Evolutionary conservation across 345 rosid genomes (phyloP).

Genomic region (Gossypium herbaceum): DNA sequence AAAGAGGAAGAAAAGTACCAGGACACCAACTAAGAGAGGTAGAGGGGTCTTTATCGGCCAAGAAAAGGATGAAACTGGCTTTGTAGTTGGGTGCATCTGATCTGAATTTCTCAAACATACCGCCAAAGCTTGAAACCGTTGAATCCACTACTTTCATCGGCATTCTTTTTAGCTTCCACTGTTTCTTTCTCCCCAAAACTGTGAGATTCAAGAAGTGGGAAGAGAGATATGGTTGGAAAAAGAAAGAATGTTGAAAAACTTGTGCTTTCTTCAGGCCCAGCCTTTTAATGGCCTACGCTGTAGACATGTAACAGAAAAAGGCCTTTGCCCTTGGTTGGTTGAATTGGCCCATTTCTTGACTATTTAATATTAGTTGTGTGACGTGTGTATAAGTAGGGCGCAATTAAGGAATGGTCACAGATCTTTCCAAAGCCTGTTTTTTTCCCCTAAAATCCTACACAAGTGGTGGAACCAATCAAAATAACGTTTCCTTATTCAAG

Average conservation of each 20-base stretch:
- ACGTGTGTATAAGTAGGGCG: too few relatives aligned
- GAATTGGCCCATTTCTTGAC: too few relatives aligned
- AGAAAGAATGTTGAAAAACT: too few relatives aligned
- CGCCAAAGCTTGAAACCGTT: conserved; percentile 46
- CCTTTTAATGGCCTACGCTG: too few relatives aligned
- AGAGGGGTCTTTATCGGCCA: conserved; percentile 77
- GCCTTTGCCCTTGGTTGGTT: too few relatives aligned
- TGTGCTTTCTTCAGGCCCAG: not conserved
- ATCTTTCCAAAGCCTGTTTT: too few relatives aligned
- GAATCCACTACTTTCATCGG: conserved; percentile 52
- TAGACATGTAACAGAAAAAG: too few relatives aligned
- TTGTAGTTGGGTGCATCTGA: conserved; percentile 51
- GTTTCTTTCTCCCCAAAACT: not conserved
- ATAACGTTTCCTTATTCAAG: too few relatives aligned
- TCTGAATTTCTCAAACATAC: conserved; percentile 45
- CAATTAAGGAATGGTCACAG: too few relatives aligned
- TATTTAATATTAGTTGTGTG: too few relatives aligned
- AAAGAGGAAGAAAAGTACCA: conserved; percentile 27
- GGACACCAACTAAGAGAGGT: conserved; percentile 87
- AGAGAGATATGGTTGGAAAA: not conserved
- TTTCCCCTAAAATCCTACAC: too few relatives aligned
- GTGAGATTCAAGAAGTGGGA: not conserved
- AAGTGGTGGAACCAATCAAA: too few relatives aligned
- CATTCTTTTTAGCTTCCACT: conserved; percentile 26
- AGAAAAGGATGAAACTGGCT: conserved; percentile 66